Percentiles rank a stretch among this genome's conserved stretches.
These are phyloP conservation scores for Debaryomyces tyrocola DNA, from an alignment of 805 yeast species.

Conservation along the genomic window DNA sequence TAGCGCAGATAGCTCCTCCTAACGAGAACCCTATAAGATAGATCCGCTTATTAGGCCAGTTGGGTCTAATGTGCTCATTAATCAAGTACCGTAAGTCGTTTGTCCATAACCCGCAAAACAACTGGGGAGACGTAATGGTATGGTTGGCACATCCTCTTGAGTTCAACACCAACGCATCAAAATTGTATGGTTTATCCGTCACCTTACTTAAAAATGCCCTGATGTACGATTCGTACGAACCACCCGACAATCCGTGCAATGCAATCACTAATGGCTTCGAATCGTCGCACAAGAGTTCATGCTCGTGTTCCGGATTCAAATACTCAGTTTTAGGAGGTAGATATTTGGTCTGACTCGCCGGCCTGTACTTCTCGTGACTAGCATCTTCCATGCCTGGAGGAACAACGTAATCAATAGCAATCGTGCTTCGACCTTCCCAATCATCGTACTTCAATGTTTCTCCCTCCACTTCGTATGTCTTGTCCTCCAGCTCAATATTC, in stretches of 20 bases:
- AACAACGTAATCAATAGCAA: slow-evolving; percentile 50
- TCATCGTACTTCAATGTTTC: slow-evolving; percentile 36
- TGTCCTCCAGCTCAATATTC: slow-evolving; percentile 21
- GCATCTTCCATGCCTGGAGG: slow-evolving; percentile 13
- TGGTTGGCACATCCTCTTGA: slow-evolving; percentile 80
- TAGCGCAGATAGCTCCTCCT: slow-evolving; percentile 66
- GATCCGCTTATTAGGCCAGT: slow-evolving; percentile 63
- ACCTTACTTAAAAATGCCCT: slow-evolving; percentile 52
- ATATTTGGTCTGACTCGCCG: slow-evolving; percentile 52
- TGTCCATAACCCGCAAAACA: slow-evolving; percentile 69
- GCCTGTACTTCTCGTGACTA: slow-evolving; percentile 25
- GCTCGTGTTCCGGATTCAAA: slow-evolving; percentile 46
- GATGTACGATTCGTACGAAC: slow-evolving; percentile 73
- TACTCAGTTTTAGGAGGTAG: slow-evolving; percentile 72
- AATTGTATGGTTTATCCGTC: slow-evolving; percentile 36
- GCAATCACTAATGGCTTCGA: slow-evolving; percentile 60
- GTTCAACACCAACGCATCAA: slow-evolving; percentile 62
- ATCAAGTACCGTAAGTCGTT: slow-evolving; percentile 65
- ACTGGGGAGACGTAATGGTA: slow-evolving; percentile 63
- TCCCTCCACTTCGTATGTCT: slow-evolving; percentile 24
- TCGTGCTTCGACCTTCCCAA: slow-evolving; percentile 45
- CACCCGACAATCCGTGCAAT: slow-evolving; percentile 76
- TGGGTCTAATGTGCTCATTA: slow-evolving; percentile 45
- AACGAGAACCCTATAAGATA: slow-evolving; percentile 69
- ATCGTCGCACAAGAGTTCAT: slow-evolving; percentile 28